A percentile compares a stretch with the other conserved stretches of the same genome.
Evolutionary conservation across 139 green algal genomes (phyloP).

Genomic region (Chlorella sp.): DNA sequence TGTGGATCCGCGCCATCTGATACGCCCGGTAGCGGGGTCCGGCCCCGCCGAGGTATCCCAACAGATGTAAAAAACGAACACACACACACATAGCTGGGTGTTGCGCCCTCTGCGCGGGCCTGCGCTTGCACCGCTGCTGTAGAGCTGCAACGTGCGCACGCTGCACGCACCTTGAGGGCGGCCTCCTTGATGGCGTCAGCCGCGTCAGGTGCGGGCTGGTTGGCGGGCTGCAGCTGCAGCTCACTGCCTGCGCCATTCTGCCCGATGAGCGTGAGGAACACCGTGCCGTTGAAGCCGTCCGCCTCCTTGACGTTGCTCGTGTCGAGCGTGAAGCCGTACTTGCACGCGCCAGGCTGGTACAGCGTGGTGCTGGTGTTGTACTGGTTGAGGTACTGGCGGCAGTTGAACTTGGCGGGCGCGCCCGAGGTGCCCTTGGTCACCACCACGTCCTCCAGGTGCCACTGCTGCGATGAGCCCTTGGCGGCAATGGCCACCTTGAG

Average conservation of each 20-base stretch:
- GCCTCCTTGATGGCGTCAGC: not conserved
- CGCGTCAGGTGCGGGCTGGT: not conserved
- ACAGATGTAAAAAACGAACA: no score
- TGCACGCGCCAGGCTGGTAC: not conserved
- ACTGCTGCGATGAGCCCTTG: not conserved
- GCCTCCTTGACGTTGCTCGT: not conserved
- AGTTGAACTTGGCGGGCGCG: not conserved
- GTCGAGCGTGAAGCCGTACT: not conserved
- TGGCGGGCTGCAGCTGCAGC: not conserved
- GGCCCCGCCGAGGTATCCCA: no score
- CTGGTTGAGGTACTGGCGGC: conserved; percentile 10
- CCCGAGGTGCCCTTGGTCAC: conserved; percentile 3
- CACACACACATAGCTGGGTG: no score
- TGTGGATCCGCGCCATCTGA: no score
- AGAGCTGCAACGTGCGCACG: no score
- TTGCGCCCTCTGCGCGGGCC: no score
- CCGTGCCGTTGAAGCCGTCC: not conserved
- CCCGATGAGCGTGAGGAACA: conserved; percentile 3
- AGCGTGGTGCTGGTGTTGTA: conserved; percentile 1
- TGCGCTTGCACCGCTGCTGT: no score
- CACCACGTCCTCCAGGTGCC: conserved; percentile 3
- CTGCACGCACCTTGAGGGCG: not conserved
- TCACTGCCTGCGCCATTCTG: not conserved
- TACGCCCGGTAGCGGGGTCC: no score
- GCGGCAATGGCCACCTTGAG: not conserved